phyloP scores from a whole-genome alignment of 768 basidiomycete species.

The Lactarius vividus region DNA sequence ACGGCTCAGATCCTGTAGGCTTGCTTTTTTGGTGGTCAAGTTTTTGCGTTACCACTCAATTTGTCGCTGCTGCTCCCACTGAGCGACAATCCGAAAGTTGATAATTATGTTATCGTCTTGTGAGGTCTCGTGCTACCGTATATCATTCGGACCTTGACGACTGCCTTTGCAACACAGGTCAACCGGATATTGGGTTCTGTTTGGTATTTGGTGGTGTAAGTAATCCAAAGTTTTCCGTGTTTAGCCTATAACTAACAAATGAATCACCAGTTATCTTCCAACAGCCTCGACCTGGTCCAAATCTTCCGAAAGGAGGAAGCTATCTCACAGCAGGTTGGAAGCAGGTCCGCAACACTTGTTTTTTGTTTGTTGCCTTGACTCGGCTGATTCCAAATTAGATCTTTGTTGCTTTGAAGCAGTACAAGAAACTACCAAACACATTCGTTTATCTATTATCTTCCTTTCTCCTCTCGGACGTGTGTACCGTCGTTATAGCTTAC shows the following conservation, averaged over 20 bases:
- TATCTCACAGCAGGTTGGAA: conserved; percentile 87
- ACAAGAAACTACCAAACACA: conserved; percentile 74
- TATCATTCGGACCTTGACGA: background rate
- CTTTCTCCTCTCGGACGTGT: conserved; percentile 75
- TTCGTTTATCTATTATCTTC: conserved; percentile 76
- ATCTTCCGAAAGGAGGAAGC: conserved; percentile 69
- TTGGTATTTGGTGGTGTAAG: conserved; percentile 92
- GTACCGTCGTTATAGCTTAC: conserved; percentile 28
- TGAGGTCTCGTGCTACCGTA: conserved; percentile 34
- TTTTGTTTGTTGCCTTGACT: background rate
- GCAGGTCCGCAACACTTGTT: conserved; percentile 45
- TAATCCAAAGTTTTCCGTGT: too few species aligned
- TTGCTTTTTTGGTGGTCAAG: too few species aligned
- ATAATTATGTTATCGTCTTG: conserved; percentile 77
- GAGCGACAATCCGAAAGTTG: conserved; percentile 53
- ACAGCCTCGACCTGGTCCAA: conserved; percentile 77
- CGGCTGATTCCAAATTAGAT: conserved; percentile 45
- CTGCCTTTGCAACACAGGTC: conserved; percentile 42
- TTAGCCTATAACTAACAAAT: too few species aligned
- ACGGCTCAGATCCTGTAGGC: conserved; percentile 40
- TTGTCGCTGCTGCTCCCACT: conserved; percentile 68
- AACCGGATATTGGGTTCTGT: conserved; percentile 75
- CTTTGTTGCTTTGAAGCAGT: conserved; percentile 71
- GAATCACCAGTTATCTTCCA: conserved; percentile 67
- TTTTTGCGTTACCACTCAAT: conserved; percentile 61